Base-by-base conservation (phyloP, 805 yeast species). In the Barnettozyma californica region DNA sequence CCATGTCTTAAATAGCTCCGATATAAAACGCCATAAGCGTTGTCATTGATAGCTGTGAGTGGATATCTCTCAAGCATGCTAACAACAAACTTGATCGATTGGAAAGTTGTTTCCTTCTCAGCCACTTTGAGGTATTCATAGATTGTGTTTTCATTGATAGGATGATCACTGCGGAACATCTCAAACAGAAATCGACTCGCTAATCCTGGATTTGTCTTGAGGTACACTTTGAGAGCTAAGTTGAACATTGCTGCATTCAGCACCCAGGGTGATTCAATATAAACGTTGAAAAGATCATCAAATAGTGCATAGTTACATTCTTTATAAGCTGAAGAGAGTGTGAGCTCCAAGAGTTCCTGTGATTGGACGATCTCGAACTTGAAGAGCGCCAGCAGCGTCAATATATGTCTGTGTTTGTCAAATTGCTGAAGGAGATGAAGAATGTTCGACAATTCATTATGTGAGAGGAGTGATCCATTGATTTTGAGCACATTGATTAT, bases 181-280 rank as follows among this genome's bases (percentile, higher is more conserved):
- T 61, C 64, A 35, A 57, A 54, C 1, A 61, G 46, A 1, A 61
- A 48, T 25, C 59, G 65, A 45, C 59, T 59, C 16, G 65, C 60
- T 18, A 59, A 46, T 35, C 59, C 63, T 2, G 60, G 50, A 40
- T 59, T 51, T 7, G 52, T 51, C 41, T 46, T 57, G n/a, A 56
- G 38, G 31, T 53, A 53, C 3, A 56, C 57, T 14, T 49, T 50
- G 26, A 61, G 46, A 2, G 62, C 63, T 40, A 55, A 29, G 38
- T 58, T 59, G 51, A 59, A 53, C 31, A 47, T 39, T 25, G 33
- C 40, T 0, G 40, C 52, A 43, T 27, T 49, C 21, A n/a, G 46
- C 10, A 44, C 29, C 2, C 55, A 37, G 1, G 51, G 35, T 11
- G 50, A 50, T 16, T 47, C 53, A 19, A 59, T 51, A 43, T 60